A percentile compares a stretch with the other conserved stretches of the same genome.
Conservation (phyloP, 257 asterid genomes). For the Solanum dulcamara region DNA sequence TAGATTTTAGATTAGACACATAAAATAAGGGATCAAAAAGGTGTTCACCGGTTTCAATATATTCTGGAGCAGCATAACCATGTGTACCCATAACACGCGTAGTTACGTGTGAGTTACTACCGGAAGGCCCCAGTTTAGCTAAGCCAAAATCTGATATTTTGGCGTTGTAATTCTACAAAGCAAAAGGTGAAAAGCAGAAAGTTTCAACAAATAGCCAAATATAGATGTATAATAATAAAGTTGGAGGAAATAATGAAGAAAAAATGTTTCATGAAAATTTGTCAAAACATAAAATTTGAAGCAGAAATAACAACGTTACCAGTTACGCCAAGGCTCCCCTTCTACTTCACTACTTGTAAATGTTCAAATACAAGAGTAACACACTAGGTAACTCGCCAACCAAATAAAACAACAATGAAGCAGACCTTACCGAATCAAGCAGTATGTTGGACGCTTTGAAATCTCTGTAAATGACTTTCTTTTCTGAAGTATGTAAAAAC, state of each 20-base stretch:
- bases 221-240: background rate
- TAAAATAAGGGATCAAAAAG: background rate
- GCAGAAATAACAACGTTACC: background rate
- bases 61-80: constrained; percentile 53
- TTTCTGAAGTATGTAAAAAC: constrained; percentile 28
- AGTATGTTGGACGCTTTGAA: constrained; percentile 40
- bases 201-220: background rate
- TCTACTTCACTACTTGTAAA: background rate
- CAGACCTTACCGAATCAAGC: constrained; percentile 24
- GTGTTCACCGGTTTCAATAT: constrained; percentile 32
- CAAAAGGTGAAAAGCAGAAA: background rate
- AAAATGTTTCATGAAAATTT: background rate
- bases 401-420: background rate
- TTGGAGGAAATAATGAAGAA: background rate
- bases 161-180: constrained; percentile 35
- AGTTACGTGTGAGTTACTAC: constrained; percentile 35
- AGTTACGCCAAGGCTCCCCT: background rate
- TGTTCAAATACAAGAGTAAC: background rate
- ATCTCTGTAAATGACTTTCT: constrained; percentile 34
- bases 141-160: constrained; percentile 43
- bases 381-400: background rate
- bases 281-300: background rate
- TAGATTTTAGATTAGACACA: background rate
- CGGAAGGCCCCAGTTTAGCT: constrained; percentile 37
- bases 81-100: constrained; percentile 40